Evolutionary conservation across 2,329 filamentous ascomycete species (phyloP).

Genomic region (Lomentospora prolificans): DNA sequence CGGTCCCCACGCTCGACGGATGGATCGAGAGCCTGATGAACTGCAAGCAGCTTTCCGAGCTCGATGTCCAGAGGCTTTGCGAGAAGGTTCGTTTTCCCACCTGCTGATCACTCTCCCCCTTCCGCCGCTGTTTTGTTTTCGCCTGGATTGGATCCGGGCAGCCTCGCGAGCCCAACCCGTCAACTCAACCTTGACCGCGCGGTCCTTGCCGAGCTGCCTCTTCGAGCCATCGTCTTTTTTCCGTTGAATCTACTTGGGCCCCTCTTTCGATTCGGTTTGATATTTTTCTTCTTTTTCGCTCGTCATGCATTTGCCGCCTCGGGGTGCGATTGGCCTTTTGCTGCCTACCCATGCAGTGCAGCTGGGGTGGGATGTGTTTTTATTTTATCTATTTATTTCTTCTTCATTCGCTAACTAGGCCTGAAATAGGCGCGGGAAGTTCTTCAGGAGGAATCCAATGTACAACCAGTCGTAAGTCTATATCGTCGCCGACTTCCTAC

Average conservation of each 20-base stretch:
- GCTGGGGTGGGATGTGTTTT: slow-evolving; percentile 11
- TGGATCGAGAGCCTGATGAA: slow-evolving; percentile 98
- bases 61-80: slow-evolving; percentile 91
- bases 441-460: slow-evolving; percentile 93
- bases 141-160: not conserved
- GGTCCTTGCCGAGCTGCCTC: no score
- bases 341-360: slow-evolving; percentile 6
- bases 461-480: slow-evolving; percentile 83
- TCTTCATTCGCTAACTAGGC: not conserved
- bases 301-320: no score
- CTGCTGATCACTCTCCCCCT: not conserved
- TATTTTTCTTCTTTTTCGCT: no score
- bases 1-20: slow-evolving; percentile 86
- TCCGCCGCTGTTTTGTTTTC: not conserved
- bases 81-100: slow-evolving; percentile 63
- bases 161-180: not conserved
- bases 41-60: slow-evolving; percentile 95
- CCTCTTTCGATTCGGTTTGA: no score
- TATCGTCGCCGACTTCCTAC: not conserved
- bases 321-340: no score
- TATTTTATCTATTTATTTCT: slow-evolving; percentile 21
- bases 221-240: no score
- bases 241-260: no score
- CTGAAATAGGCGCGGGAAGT: slow-evolving; percentile 75
- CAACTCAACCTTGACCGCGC: not conserved